A percentile compares a stretch with the other conserved stretches of the same genome.
phyloP scores from a whole-genome alignment of 2,329 filamentous ascomycete species.

The Phyllosticta ampelicida region DNA sequence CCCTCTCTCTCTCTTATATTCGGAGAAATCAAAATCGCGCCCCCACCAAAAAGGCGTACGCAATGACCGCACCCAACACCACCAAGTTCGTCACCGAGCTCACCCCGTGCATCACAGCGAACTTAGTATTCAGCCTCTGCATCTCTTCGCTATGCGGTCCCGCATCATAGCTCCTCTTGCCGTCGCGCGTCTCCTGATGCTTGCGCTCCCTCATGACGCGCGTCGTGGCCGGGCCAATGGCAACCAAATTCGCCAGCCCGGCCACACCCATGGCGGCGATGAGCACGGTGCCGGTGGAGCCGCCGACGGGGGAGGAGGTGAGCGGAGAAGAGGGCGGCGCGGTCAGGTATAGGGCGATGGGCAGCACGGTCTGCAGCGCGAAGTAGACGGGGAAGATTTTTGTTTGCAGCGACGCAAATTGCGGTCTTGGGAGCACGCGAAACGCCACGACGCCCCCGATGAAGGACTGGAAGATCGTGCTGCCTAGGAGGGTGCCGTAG shows the following conservation, averaged over 20 bases:
- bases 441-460: constrained; percentile 63
- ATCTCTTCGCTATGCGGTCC: constrained; percentile 78
- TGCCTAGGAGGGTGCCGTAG: constrained; percentile 80
- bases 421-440: constrained; percentile 61
- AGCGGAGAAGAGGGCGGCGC: constrained; percentile 50
- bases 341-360: constrained; percentile 64
- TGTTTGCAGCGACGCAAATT: constrained; percentile 72
- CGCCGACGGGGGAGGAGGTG: constrained; percentile 12
- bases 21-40: constrained; percentile 41
- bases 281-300: not conserved
- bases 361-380: constrained; percentile 64
- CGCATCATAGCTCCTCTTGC: constrained; percentile 73
- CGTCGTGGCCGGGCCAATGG: constrained; percentile 66
- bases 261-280: constrained; percentile 60
- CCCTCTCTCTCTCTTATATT: too few species aligned
- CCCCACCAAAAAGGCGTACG: constrained; percentile 68
- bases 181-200: constrained; percentile 73
- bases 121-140: constrained; percentile 43
- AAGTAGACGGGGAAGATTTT: constrained; percentile 86
- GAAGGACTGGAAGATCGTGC: constrained; percentile 82
- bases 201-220: constrained; percentile 65
- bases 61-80: constrained; percentile 57
- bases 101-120: constrained; percentile 68
- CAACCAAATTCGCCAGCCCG: constrained; percentile 57
- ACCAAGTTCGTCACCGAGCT: constrained; percentile 70